Base-by-base conservation (phyloP, 345 rosid species). In the Anacardium occidentale region DNA sequence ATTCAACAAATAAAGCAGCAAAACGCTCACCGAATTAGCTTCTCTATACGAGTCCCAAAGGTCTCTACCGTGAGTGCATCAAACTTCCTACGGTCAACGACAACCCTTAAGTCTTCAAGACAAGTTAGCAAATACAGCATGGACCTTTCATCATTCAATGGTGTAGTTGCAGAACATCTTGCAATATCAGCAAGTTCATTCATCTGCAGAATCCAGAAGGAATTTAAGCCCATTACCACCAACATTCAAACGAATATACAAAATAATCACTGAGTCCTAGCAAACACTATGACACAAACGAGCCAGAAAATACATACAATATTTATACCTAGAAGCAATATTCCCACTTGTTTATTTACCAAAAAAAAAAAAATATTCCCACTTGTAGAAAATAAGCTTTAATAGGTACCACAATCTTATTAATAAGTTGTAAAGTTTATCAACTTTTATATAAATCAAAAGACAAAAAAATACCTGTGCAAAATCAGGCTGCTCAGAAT, bases 151-250 rank as follows among this genome's bases (percentile, higher is more conserved):
- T 96, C 96, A 54, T 87, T 91, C 76, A 86, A 79, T 63, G 92
- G 93, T 13, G 86, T 85, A 82, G 78, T 90, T 78, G 94, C 98
- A 45, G 85, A 96, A 85, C 95, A 90, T 85, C 86, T 92, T 73
- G 99, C 98, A 77, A 96, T 90, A 83, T 96, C 98, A 52, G 93
- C 98, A 82, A 96, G 98, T 77, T 96, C 99, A 83, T 70, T 87
- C 89, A 96, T 90, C 99, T 96, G 93, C 87, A 66, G 66, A 59
- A 79, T 34, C 11, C 47, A 45, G 10, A 78, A 75, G 63, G 62
- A 82, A 72, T 67, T 76, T 76, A 29, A 73, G 74, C 29, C 50
- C 40, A 55, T 67, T 51, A 57, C 22, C 20, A 42, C 53, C 50
- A 64, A 20, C 20, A 57, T 45, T 51, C 56, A 66, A 71, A 71